Base-by-base conservation (phyloP, 345 rosid genomes). In the Microcos paniculata region DNA sequence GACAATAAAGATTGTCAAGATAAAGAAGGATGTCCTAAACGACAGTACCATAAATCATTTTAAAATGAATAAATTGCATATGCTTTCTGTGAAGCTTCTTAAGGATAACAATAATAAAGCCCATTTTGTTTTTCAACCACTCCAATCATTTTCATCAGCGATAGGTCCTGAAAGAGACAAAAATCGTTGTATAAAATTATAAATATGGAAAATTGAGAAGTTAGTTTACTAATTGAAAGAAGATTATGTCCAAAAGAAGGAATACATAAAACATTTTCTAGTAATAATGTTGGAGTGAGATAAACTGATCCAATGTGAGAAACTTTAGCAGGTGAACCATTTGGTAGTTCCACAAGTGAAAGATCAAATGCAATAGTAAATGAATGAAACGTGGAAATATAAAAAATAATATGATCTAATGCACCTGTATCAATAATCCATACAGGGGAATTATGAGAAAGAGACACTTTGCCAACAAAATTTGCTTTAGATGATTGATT, bases 21-120 rank as follows among this genome's bases (percentile, higher is more conserved):
- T 38, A 7, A 35, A 1, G 56, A 77, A 8, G 62, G 59, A 51
- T 68, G 65, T 3, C 76, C 72, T 2, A 77, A 43, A 2, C 10
- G 43, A n/a, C 18, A 38, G 28, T 81, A 76, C 63, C 77, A 77
- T 4, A 58, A 26, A 58, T 58, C 10, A 26, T 3, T 58, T 3
- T 1, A 9, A 3, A 3, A 58, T 24, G 16, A 58, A 58, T 14
- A 21, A 24, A 26, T 10, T 10, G 30, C 23, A 11, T 6, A 24
- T 19, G 24, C 62, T 4, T 0, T 13, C 19, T 8, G 4, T 11
- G 13, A 19, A 23, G 62, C 3, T 4, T 14, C 11, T 16, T 7
- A 11, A 16, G 28, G 62, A 23, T 58, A 58, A 26, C 23, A 23
- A 12, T 58, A 26, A 10, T 58, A 58, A 26, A 58, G 63, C 8